Evolutionary conservation across 441 rosid species (phyloP).

Genomic region (Raphanus hybrid): DNA sequence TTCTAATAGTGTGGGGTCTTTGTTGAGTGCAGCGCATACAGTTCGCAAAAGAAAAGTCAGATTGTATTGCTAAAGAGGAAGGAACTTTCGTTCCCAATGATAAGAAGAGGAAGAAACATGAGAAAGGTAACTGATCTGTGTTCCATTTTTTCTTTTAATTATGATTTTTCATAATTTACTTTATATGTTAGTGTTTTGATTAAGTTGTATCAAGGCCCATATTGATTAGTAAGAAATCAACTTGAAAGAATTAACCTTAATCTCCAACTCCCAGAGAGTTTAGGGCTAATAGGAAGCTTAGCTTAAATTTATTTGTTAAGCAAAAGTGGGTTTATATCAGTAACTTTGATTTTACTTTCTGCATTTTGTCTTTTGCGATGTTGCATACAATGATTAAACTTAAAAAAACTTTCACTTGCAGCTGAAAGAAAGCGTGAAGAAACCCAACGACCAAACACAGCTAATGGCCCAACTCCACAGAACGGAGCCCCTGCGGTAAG

Average conservation of each 20-base stretch:
- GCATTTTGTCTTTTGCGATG: not conserved
- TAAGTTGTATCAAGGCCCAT: not conserved
- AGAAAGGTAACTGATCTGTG: constrained; percentile 55
- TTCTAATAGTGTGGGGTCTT: constrained; percentile 4
- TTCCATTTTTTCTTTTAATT: too few species aligned
- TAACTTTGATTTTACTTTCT: not conserved
- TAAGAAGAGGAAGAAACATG: constrained; percentile 93
- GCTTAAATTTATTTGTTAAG: not conserved
- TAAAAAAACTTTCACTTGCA: constrained; percentile 38
- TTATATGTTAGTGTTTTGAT: not conserved
- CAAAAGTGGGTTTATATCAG: not conserved
- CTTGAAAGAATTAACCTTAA: not conserved
- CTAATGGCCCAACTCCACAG: constrained; percentile 64
- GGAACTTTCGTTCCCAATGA: constrained; percentile 82
- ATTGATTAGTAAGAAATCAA: not conserved
- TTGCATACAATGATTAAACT: not conserved
- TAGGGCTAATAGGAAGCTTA: not conserved
- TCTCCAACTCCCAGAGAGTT: not conserved
- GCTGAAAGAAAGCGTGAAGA: constrained; percentile 91
- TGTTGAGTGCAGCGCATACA: constrained; percentile 73
- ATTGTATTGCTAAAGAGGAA: constrained; percentile 82
- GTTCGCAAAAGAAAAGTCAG: constrained; percentile 87
- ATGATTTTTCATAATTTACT: not conserved
- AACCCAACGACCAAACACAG: constrained; percentile 54
- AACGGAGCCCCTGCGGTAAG: constrained; percentile 67